Evolutionary conservation across 176 grass and related monocot species (phyloP), one percentile per base, ranked within the genome.

Genomic region (Bolboschoenus planiculmis): DNA sequence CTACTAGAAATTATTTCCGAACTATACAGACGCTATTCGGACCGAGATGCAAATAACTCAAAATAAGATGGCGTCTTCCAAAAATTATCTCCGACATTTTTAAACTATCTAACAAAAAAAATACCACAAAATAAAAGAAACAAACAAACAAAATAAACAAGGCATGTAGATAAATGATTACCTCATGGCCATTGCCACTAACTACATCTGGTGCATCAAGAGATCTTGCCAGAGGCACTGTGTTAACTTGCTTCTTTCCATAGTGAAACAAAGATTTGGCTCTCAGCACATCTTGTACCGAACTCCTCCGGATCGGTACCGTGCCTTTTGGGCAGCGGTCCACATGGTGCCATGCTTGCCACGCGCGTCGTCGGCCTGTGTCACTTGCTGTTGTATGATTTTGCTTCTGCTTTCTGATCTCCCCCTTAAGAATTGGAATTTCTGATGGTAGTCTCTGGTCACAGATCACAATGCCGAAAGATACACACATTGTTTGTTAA

Each of bases 161-260:
- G 10, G 10, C 40, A 81, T 3, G 10, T 43, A 68, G 13, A 51
- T 82, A 81, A 37, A 27, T 60, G 18, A 78, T 26, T 51, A 94
- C 95, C 95, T 97, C 92, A 77, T 97, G 95, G 35, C 95, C 95
- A 82, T 94, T 97, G 85, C 92, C 95, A 84, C 92, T 88, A 82
- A 92, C 56, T 47, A 94, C 87, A 88, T 97, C 95, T 0, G 95
- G 95, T 21, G 88, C 85, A 18, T 90, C 65, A 65, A 78, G 78
- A 47, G 70, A 81, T 74, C 89, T 81, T 27, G 86, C 37, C 7
- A 90, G 85, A 48, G 85, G 72, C 61, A 55, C 10, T 0, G 21
- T 6, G 34, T 50, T 61, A 7, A 68, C 34, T 23, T 78, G 61
- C 90, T 97, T 97, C 83, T 91, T 91, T 37, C 95, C 92, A 83